These are phyloP conservation scores for Boletus hoseneyae DNA, from an alignment of 1,284 basidiomycete species.

Conservation along the genomic window DNA sequence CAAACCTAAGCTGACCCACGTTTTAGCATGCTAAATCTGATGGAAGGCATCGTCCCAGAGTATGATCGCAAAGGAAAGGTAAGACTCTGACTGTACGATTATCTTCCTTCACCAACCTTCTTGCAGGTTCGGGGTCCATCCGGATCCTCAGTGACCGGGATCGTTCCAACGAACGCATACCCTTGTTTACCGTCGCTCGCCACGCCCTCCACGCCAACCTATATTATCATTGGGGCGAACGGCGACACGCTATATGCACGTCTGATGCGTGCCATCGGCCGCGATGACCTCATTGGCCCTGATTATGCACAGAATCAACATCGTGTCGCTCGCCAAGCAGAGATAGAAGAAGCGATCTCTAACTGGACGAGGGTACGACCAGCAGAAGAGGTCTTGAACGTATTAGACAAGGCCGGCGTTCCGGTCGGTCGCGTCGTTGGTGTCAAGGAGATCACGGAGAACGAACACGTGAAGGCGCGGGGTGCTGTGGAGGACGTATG, in stretches of 20 bases:
- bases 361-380: conserved; percentile 51
- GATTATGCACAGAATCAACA: conserved; percentile 58
- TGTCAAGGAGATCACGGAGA: conserved; percentile 59
- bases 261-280: conserved; percentile 57
- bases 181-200: conserved; percentile 51
- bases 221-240: conserved; percentile 68
- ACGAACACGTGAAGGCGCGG: conserved; percentile 52
- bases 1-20: neutral
- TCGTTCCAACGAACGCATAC: conserved; percentile 70
- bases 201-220: conserved; percentile 43
- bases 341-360: conserved; percentile 62
- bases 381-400: conserved; percentile 43
- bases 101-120: neutral
- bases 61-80: conserved; percentile 68
- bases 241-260: conserved; percentile 65
- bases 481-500: conserved; percentile 57
- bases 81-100: neutral
- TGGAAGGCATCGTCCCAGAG: conserved; percentile 75
- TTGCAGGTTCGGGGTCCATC: conserved; percentile 62
- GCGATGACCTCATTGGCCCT: conserved; percentile 56
- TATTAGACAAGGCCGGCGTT: conserved; percentile 46
- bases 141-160: conserved; percentile 68
- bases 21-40: conserved; percentile 63
- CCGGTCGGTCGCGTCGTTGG: conserved; percentile 61
- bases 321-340: conserved; percentile 51